Percentiles rank a stretch among this genome's conserved stretches.
These are phyloP conservation scores for Podospora conica DNA, from an alignment of 495 filamentous ascomycete species.

Conservation along the genomic window DNA sequence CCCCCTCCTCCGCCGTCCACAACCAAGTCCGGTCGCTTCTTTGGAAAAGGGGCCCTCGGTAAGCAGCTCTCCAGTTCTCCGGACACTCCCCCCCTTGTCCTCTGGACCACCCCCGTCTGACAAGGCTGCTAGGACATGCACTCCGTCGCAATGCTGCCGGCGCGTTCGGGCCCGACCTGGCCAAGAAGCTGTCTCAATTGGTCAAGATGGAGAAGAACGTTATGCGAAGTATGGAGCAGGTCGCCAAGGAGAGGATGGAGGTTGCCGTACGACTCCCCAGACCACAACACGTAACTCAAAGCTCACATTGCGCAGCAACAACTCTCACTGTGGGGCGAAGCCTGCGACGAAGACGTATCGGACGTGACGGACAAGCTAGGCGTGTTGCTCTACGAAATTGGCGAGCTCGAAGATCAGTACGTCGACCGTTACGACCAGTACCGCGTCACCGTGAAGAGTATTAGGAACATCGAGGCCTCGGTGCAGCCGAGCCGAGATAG, in stretches of 20 bases:
- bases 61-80: constrained; percentile 15
- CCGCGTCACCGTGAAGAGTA: constrained; percentile 97
- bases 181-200: constrained; percentile 93
- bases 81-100: not conserved
- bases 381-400: constrained; percentile 95
- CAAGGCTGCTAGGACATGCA: constrained; percentile 66
- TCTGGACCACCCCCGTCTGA: constrained; percentile 5
- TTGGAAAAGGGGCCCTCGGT: constrained; percentile 83
- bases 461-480: constrained; percentile 96
- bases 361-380: constrained; percentile 99
- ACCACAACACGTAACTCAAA: not conserved
- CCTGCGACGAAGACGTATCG: constrained; percentile 93
- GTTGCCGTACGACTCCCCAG: constrained; percentile 70
- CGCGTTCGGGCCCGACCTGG: constrained; percentile 91
- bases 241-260: constrained; percentile 93
- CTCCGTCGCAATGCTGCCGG: constrained; percentile 87
- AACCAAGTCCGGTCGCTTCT: constrained; percentile 83
- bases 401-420: constrained; percentile 95
- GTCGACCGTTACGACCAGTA: constrained; percentile 99
- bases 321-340: constrained; percentile 96
- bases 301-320: constrained; percentile 61
- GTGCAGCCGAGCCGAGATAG: constrained; percentile 97
- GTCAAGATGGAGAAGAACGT: constrained; percentile 99
- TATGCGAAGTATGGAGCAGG: constrained; percentile 95
- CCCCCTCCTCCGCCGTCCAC: constrained; percentile 86